Base-by-base conservation (phyloP, 306 rosid species). In the Elaeagnus macrophylla region DNA sequence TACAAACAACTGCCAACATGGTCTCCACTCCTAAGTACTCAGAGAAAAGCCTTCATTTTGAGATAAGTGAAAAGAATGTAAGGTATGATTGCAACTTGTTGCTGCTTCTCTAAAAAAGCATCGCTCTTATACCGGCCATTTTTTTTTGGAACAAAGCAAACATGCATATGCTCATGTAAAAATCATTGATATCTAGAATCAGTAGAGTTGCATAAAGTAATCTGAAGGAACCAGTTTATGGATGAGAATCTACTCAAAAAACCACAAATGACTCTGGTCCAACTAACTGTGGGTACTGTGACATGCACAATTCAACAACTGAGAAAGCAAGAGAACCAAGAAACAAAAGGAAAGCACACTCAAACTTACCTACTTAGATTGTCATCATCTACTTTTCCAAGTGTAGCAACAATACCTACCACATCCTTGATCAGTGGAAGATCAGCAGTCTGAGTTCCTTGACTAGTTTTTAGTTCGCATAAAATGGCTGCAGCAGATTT, bases 1-100 rank as follows among this genome's bases (percentile, higher is more conserved):
- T 79, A 57, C 97, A 89, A 41, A 89, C 95, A 74, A 89, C 64
- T 54, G 94, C 84, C 68, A 81, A 58, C 95, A 85, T 85, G 43
- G 79, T 77, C 56, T 89, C 90, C 54, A 60, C 39, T 64, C 94
- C 97, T 19, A 89, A 73, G 75, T 79, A 89, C 79, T 85, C 97
- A 0, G 95, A 81, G 36, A 89, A 75, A 74, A 89, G 79, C 66
- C 97, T 85, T 89, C 81, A 73, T 64, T 48, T 66, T 49, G 35
- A 60, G 55, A 12, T 12, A 25, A 25, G 18, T 45, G 37, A 49
- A 19, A 14, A 51, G 32, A 16, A 25, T 18, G 20, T 56, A n/a
- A 6, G 32, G 47, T 42, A 44, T 38, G 12, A 17, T 5, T 20
- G 39, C 17, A 41, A 41, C 5, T 40, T 37, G 16, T 52, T 59